These are phyloP conservation scores for Byssoonygena ceratinophila DNA, from an alignment of 2,329 filamentous ascomycete genomes.

Conservation along the genomic window DNA sequence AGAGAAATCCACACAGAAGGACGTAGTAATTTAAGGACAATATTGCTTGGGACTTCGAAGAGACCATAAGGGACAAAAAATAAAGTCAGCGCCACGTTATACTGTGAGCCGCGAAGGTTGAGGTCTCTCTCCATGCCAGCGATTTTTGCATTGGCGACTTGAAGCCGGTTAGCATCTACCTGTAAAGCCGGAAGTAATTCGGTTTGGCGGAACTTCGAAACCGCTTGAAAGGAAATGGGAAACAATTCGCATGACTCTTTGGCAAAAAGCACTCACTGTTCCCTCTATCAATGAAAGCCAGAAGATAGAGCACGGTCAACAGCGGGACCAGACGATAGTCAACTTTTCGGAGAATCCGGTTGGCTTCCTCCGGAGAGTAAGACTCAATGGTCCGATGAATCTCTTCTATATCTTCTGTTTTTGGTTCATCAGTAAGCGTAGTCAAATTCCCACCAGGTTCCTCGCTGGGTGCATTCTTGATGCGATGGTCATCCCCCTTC, in stretches of 20 bases:
- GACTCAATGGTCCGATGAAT: constrained; percentile 9
- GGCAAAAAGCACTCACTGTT: constrained; percentile 15
- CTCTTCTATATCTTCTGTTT: constrained; percentile 10
- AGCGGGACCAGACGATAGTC: constrained; percentile 34
- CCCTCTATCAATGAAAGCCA: constrained; percentile 61
- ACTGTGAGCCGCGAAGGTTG: constrained; percentile 28
- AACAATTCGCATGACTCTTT: constrained; percentile 1
- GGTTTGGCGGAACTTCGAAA: neutral
- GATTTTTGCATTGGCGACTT: constrained; percentile 32
- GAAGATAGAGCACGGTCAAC: constrained; percentile 49
- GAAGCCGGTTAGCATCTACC: neutral
- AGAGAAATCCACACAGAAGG: constrained; percentile 38
- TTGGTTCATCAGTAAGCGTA: constrained; percentile 6
- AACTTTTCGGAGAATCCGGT: constrained; percentile 30
- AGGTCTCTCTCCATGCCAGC: constrained; percentile 24
- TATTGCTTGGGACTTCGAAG: constrained; percentile 36
- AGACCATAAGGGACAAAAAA: constrained; percentile 33
- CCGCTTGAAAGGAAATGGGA: neutral
- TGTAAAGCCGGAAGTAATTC: neutral
- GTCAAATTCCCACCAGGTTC: neutral
- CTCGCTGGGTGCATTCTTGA: neutral
- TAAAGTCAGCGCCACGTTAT: constrained; percentile 31
- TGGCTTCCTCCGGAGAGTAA: constrained; percentile 14
- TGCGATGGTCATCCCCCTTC: neutral
- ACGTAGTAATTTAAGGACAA: constrained; percentile 31